Percentiles rank a stretch among this genome's conserved stretches.
phyloP scores from a whole-genome alignment of 2,329 filamentous ascomycete species.

The Cladosporium velox region DNA sequence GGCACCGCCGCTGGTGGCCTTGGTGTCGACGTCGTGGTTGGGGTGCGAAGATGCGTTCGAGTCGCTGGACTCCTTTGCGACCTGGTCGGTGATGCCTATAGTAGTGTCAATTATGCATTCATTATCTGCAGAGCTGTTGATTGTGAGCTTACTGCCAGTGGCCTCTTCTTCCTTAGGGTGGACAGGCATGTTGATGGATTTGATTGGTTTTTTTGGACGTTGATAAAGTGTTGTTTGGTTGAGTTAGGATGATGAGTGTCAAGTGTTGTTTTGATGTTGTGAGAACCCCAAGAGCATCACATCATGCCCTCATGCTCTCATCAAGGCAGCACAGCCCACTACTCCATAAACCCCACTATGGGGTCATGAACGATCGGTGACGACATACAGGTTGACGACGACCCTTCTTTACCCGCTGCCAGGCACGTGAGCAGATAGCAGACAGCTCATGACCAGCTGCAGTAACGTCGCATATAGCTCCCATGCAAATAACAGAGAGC shows the following conservation, averaged over 20 bases:
- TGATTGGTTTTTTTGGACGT: not conserved
- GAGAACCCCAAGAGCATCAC: not conserved
- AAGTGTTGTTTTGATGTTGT: not conserved
- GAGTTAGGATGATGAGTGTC: not conserved
- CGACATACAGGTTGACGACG: not conserved
- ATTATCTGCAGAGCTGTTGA: not conserved
- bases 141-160: slow-evolving; percentile 39
- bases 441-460: not conserved
- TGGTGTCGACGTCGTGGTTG: slow-evolving; percentile 37
- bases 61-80: slow-evolving; percentile 48
- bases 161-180: slow-evolving; percentile 44
- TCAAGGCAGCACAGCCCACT: slow-evolving; percentile 11
- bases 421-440: slow-evolving; percentile 1
- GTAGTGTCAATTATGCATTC: slow-evolving; percentile 3
- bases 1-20: slow-evolving; percentile 40
- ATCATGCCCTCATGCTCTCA: not conserved
- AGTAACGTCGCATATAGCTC: not conserved
- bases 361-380: not conserved
- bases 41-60: slow-evolving; percentile 42
- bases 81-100: slow-evolving; percentile 47
- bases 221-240: not conserved
- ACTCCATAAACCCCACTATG: slow-evolving; percentile 12
- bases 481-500: slow-evolving; percentile 11
- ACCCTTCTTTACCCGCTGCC: not conserved
- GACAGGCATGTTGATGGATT: slow-evolving; percentile 41